Conservation (phyloP, 768 basidiomycete genomes). For the Chalciporus piperatus region DNA sequence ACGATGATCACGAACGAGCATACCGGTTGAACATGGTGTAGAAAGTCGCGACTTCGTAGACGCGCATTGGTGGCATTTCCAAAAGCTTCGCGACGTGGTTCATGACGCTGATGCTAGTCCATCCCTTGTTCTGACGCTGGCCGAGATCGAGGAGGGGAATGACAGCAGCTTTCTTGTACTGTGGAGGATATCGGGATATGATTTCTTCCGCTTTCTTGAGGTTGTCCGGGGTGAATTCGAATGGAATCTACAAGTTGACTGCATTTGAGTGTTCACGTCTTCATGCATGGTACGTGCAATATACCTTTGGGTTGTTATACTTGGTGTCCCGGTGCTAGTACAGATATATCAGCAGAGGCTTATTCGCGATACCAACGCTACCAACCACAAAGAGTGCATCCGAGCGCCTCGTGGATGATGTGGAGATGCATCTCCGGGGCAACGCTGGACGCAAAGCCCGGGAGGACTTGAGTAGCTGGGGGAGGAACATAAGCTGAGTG, state of each 20-base stretch:
- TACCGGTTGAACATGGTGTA: constrained; percentile 99
- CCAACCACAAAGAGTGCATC: constrained; percentile 87
- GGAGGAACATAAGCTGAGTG: constrained; percentile 24
- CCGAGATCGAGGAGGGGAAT: constrained; percentile 96
- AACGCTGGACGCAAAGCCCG: constrained; percentile 16
- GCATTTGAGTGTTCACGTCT: background rate
- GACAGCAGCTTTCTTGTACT: constrained; percentile 98
- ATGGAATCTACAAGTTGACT: constrained; percentile 65
- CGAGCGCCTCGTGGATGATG: constrained; percentile 51
- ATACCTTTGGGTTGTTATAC: constrained; percentile 89
- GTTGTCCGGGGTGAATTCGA: constrained; percentile 81
- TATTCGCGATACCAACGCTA: constrained; percentile 19
- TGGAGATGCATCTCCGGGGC: constrained; percentile 32
- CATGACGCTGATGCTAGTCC: constrained; percentile 99
- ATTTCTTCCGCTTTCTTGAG: constrained; percentile 83
- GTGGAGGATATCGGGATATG: constrained; percentile 90
- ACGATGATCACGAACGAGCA: constrained; percentile 18
- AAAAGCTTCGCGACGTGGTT: constrained; percentile 94
- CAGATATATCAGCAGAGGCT: constrained; percentile 14
- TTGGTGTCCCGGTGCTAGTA: constrained; percentile 88
- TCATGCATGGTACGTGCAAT: constrained; percentile 6
- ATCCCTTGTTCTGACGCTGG: constrained; percentile 97
- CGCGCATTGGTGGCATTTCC: constrained; percentile 96
- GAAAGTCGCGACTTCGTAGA: constrained; percentile 98
- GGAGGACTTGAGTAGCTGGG: constrained; percentile 11